Conservation (phyloP, 495 filamentous ascomycete species). For the Rhypophila decipiens region DNA sequence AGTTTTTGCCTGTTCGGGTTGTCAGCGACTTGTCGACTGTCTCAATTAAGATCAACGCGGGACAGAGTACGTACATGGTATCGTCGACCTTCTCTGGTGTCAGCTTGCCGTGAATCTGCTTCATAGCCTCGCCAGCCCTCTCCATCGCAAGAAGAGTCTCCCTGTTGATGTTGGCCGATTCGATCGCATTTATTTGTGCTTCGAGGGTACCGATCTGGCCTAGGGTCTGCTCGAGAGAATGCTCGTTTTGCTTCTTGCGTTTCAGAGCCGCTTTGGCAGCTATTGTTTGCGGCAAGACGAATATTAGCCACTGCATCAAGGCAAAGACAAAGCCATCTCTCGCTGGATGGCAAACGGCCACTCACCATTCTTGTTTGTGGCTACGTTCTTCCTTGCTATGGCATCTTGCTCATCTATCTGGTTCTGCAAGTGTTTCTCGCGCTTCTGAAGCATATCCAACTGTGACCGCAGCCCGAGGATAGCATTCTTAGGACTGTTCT, state of each 20-base stretch:
- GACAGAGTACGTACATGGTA: conserved; percentile 68
- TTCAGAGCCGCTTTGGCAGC: conserved; percentile 86
- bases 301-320: conserved; percentile 7
- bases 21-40: conserved; percentile 14
- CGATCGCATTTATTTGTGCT: conserved; percentile 93
- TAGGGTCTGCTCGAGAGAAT: conserved; percentile 81
- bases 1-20: conserved; percentile 69
- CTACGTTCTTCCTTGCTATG: conserved; percentile 84
- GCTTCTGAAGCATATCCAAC: conserved; percentile 95
- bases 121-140: conserved; percentile 81
- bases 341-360: background rate
- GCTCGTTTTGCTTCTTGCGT: conserved; percentile 90
- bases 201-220: conserved; percentile 88
- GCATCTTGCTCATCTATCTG: conserved; percentile 93
- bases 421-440: conserved; percentile 81
- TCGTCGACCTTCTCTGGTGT: conserved; percentile 89
- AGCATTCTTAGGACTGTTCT: conserved; percentile 93
- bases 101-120: conserved; percentile 81
- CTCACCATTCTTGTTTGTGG: conserved; percentile 84
- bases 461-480: conserved; percentile 83
- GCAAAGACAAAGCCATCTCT: conserved; percentile 9
- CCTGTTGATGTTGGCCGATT: conserved; percentile 96
- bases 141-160: conserved; percentile 95
- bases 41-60: background rate
- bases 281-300: conserved; percentile 30